Base-by-base conservation (phyloP, 192 early-diverging fungal genomes). In the Coemansia sp. region DNA sequence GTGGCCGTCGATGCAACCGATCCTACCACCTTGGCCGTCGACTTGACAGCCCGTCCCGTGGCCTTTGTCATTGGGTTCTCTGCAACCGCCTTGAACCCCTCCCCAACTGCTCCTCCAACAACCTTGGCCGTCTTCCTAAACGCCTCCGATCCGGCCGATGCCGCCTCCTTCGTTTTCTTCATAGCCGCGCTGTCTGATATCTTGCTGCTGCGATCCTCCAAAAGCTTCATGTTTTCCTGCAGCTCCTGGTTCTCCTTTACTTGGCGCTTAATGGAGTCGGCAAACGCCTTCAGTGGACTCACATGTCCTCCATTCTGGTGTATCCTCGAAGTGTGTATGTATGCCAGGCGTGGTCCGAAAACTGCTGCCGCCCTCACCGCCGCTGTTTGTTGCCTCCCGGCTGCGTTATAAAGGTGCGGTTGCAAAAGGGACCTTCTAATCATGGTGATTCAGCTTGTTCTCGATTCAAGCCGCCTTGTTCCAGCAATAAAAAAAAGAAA, bases 181-280 rank as follows among this genome's bases (percentile, higher is more conserved):
- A 99, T 85, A 37, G 94, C 85, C 41, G 96, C 96, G 36, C 89
- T 92, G 62, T 98, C 94, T 0, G 87, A 83, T 8, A 97, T 84
- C 76, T 94, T 90, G 46, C 86, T 89, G 36, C 88, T 84, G 69
- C 90, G 90, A 46, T 93, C 95, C 57, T 88, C 89, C 39, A 99
- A 80, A 61, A 90, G 90, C 88, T 98, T 95, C 62, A 98, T 90
- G 76, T 93, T 91, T 39, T 92, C 76, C 67, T 97, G 91, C 18
- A 99, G 78, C 67, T 98, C 96, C 79, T 94, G 87, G 83, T 95
- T 98, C 82, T 98, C 95, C 78, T 92, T 87, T 59, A 95, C 86
- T 85, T 99, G 96, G 49, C 92, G 89, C 74, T 91, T 92, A 54
- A 98, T 74, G 0, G 94, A 95, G 58, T 96, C 90, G n/a, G 90